Percentiles rank a stretch among this genome's conserved stretches.
phyloP scores from a whole-genome alignment of 495 filamentous ascomycete genomes.

The Zalerion maritima region DNA sequence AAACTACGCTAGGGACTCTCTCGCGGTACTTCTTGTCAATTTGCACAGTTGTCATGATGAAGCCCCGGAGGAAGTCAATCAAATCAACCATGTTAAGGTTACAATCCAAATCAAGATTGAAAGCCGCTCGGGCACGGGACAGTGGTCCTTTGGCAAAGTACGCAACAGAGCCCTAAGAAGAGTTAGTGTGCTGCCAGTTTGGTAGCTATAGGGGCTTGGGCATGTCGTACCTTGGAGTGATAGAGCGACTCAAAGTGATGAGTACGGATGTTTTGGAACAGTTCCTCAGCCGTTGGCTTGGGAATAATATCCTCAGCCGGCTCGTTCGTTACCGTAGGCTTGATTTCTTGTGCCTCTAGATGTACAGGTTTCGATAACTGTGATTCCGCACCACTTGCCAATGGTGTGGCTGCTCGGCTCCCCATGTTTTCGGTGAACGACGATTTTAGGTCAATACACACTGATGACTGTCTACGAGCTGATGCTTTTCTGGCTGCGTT shows the following conservation, averaged over 20 bases:
- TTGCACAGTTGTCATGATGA: slow-evolving; percentile 54
- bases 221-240: slow-evolving; percentile 55
- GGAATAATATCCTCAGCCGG: slow-evolving; percentile 9
- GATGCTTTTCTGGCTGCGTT: too few relatives aligned
- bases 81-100: slow-evolving; percentile 44
- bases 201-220: background rate
- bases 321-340: too few relatives aligned
- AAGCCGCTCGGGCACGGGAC: slow-evolving; percentile 67
- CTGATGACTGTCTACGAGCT: slow-evolving; percentile 8
- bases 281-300: slow-evolving; percentile 43
- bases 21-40: slow-evolving; percentile 85
- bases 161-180: slow-evolving; percentile 63
- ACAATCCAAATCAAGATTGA: slow-evolving; percentile 43
- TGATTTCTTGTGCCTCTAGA: too few relatives aligned
- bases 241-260: slow-evolving; percentile 89
- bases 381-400: slow-evolving; percentile 1
- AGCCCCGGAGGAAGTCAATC: slow-evolving; percentile 50
- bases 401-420: slow-evolving; percentile 6
- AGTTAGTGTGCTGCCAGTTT: slow-evolving; percentile 12
- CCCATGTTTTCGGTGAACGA: slow-evolving; percentile 4
- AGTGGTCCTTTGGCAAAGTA: slow-evolving; percentile 96
- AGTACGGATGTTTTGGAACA: slow-evolving; percentile 50
- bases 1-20: slow-evolving; percentile 51
- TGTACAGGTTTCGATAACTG: slow-evolving; percentile 3
- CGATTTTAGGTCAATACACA: slow-evolving; percentile 14